A percentile compares a stretch with the other conserved stretches of the same genome.
Evolutionary conservation across 164 flowering plant genomes (phyloP).

Genomic region (Vitis amurensis): DNA sequence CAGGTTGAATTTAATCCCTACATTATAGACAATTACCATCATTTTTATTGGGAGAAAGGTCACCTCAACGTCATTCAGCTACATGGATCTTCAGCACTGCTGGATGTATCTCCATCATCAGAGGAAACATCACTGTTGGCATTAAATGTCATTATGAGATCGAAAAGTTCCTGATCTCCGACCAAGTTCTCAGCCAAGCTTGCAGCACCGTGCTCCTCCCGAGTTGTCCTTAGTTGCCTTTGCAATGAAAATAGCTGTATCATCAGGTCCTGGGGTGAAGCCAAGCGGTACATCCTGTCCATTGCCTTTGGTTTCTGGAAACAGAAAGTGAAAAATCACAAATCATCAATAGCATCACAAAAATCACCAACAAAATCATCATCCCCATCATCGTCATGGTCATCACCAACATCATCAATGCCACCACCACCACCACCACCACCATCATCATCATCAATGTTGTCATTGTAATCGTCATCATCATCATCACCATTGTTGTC

Average conservation of each 20-base stretch:
- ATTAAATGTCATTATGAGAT: slow-evolving; percentile 41
- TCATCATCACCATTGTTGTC: slow-evolving; percentile 3
- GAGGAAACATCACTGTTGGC: slow-evolving; percentile 31
- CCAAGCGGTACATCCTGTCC: slow-evolving; percentile 31
- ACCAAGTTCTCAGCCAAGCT: slow-evolving; percentile 7
- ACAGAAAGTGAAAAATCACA: slow-evolving; percentile 24
- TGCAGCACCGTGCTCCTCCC: slow-evolving; percentile 28
- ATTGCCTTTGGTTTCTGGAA: slow-evolving; percentile 45
- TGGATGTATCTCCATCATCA: slow-evolving; percentile 31
- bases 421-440: slow-evolving; percentile 11
- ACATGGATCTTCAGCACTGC: slow-evolving; percentile 26
- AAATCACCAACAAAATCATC: neutral
- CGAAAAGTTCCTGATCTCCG: slow-evolving; percentile 36
- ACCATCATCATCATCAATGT: slow-evolving; percentile 9
- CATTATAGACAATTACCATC: slow-evolving; percentile 19
- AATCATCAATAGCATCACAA: slow-evolving; percentile 15
- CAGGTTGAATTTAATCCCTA: neutral
- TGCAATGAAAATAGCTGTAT: slow-evolving; percentile 41
- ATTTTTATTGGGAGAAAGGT: neutral
- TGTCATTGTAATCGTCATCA: slow-evolving; percentile 22
- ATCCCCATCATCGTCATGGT: neutral
- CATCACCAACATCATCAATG: slow-evolving; percentile 13
- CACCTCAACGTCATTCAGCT: slow-evolving; percentile 10
- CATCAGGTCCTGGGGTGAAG: slow-evolving; percentile 54
- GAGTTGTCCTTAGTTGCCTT: slow-evolving; percentile 26